Conservation (phyloP, 108 stramenopile genomes). For the Pseudonitzschia pungens region DNA sequence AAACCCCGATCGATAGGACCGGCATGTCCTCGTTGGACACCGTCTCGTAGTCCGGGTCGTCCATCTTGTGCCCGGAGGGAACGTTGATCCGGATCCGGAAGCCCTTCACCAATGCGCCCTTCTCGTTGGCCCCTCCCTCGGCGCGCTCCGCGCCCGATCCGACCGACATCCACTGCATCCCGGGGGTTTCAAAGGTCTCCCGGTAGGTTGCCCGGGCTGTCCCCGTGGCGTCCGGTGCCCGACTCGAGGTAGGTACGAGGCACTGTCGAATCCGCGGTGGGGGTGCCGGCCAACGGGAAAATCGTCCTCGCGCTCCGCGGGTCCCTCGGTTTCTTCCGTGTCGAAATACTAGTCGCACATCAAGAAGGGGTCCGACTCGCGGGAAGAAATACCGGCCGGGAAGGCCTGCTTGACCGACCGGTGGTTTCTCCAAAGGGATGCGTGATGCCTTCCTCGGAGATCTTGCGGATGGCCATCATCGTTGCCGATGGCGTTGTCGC, state of each 20-base stretch:
- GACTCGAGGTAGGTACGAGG: conserved; percentile 20
- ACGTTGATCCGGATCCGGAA: conserved; percentile 64
- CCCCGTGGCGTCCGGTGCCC: conserved; percentile 53
- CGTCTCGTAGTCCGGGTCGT: conserved; percentile 53
- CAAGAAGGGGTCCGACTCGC: conserved; percentile 55
- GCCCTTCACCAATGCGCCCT: conserved; percentile 29
- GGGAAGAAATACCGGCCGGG: conserved; percentile 39
- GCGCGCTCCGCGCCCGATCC: conserved; percentile 61
- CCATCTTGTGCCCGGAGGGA: conserved; percentile 38
- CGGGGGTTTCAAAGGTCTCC: conserved; percentile 49
- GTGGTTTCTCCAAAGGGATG: conserved; percentile 59
- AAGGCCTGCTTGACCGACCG: conserved; percentile 58
- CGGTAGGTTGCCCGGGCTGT: conserved; percentile 58
- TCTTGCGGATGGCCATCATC: conserved; percentile 31
- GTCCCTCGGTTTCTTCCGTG: conserved; percentile 19
- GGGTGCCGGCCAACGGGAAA: conserved; percentile 67
- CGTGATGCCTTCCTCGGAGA: conserved; percentile 41
- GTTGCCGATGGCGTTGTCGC: too few relatives aligned
- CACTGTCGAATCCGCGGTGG: conserved; percentile 59
- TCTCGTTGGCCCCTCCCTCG: conserved; percentile 48
- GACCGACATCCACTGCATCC: conserved; percentile 64
- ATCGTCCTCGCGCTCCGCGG: conserved; percentile 32
- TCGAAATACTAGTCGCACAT: conserved; percentile 68
- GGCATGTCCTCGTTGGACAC: conserved; percentile 47
- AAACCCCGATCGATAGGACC: conserved; percentile 7